These are phyloP conservation scores for Toxicodendron radicans DNA, from an alignment of 345 rosid genomes.

Conservation along the genomic window DNA sequence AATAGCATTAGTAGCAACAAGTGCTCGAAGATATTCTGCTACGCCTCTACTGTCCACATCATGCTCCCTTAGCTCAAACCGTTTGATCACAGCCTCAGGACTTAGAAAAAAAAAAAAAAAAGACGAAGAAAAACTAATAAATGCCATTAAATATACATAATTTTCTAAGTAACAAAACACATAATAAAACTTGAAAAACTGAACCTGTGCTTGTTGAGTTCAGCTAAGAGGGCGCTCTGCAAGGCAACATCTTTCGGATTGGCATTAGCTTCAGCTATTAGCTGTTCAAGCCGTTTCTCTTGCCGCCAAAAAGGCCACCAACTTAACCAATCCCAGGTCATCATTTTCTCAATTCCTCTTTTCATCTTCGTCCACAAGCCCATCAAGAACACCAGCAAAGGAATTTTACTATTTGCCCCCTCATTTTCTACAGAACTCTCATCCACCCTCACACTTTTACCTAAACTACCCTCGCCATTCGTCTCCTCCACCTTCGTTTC, in stretches of 20 bases:
- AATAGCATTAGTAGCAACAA: slow-evolving; percentile 77
- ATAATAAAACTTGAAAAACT: background rate
- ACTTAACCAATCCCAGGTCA: slow-evolving; percentile 61
- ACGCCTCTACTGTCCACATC: slow-evolving; percentile 85
- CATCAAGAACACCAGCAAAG: slow-evolving; percentile 54
- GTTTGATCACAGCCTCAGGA: slow-evolving; percentile 87
- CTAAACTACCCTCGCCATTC: slow-evolving; percentile 14
- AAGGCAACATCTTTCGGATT: slow-evolving; percentile 72
- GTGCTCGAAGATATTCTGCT: slow-evolving; percentile 86
- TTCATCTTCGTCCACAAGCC: slow-evolving; percentile 62
- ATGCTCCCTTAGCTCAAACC: slow-evolving; percentile 85
- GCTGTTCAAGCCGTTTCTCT: slow-evolving; percentile 67
- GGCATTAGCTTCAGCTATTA: slow-evolving; percentile 80
- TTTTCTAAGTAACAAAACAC: background rate
- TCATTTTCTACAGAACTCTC: slow-evolving; percentile 27
- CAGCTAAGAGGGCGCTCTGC: slow-evolving; percentile 70
- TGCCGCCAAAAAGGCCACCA: slow-evolving; percentile 81
- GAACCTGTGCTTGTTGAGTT: slow-evolving; percentile 88
- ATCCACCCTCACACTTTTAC: slow-evolving; percentile 19
- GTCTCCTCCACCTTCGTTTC: slow-evolving; percentile 23
- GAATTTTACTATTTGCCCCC: slow-evolving; percentile 35
- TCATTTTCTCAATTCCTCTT: slow-evolving; percentile 45
- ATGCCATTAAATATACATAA: background rate
- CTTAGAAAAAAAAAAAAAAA: slow-evolving; percentile 30
- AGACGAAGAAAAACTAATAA: background rate